Percentiles rank a stretch among this genome's conserved stretches.
Evolutionary conservation across 2,329 filamentous ascomycete genomes (phyloP).

Genomic region (Penicillium sp.): DNA sequence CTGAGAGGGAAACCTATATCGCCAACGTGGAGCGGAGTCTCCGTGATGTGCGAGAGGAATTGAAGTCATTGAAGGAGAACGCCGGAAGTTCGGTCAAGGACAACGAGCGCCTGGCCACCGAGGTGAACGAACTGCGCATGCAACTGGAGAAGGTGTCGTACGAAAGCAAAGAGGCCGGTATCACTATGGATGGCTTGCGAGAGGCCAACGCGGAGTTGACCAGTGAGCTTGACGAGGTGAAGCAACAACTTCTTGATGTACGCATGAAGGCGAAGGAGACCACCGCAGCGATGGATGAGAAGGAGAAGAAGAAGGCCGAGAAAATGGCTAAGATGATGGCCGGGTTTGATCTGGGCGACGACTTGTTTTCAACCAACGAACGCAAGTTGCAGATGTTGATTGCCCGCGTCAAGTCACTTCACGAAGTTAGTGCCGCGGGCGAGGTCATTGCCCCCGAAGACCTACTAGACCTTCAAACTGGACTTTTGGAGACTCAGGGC

Average conservation of each 20-base stretch:
- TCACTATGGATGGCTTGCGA: conserved; percentile 96
- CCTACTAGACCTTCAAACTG: conserved; percentile 67
- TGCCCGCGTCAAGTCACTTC: conserved; percentile 70
- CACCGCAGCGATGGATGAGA: conserved; percentile 83
- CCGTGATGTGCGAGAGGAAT: conserved; percentile 77
- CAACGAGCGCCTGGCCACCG: conserved; percentile 77
- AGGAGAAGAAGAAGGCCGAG: conserved; percentile 97
- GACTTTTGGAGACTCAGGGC: conserved; percentile 81
- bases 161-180: conserved; percentile 92
- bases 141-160: conserved; percentile 92
- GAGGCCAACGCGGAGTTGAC: conserved; percentile 94
- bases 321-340: conserved; percentile 99
- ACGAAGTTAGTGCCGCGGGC: conserved; percentile 69
- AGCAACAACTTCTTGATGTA: conserved; percentile 90
- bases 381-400: conserved; percentile 76
- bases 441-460: conserved; percentile 77
- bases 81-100: conserved; percentile 77
- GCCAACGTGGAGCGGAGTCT: conserved; percentile 73
- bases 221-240: conserved; percentile 84
- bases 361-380: conserved; percentile 92
- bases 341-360: conserved; percentile 86
- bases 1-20: conserved; percentile 82
- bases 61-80: conserved; percentile 77
- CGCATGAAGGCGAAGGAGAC: conserved; percentile 96
- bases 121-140: conserved; percentile 93